These are phyloP conservation scores for Cucurbita moschata DNA, from an alignment of 306 rosid species.

Conservation along the genomic window DNA sequence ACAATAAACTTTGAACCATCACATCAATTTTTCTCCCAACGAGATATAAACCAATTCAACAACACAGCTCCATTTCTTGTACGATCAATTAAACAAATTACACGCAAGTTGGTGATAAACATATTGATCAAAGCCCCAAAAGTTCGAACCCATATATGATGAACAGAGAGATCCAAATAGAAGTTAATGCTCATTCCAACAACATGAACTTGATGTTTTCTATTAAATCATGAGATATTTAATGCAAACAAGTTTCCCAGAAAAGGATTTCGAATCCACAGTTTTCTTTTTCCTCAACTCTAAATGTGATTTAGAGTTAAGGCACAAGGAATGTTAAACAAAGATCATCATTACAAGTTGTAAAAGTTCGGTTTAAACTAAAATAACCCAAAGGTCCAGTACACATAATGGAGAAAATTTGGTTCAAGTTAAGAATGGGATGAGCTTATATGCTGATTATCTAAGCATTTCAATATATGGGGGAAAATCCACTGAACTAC, in stretches of 20 bases:
- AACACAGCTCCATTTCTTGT: neutral
- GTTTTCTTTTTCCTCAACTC: neutral
- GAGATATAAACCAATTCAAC: neutral
- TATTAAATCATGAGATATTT: neutral
- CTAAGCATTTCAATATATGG: neutral
- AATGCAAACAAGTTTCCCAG: neutral
- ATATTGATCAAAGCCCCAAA: neutral
- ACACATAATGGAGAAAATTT: neutral
- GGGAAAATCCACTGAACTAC: neutral
- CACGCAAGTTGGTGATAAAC: neutral
- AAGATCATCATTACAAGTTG: neutral
- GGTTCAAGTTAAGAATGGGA: neutral
- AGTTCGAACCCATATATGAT: neutral
- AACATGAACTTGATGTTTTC: neutral
- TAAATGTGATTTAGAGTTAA: neutral
- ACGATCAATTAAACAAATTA: neutral
- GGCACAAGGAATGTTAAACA: neutral
- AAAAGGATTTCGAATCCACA: neutral
- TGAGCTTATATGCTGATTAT: neutral
- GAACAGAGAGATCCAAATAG: neutral
- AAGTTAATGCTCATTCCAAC: neutral
- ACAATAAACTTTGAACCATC: constrained; percentile 2
- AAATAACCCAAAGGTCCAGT: neutral
- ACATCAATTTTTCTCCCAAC: neutral
- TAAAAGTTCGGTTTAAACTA: neutral